A percentile compares a stretch with the other conserved stretches of the same genome.
These are phyloP conservation scores for Ceratopteris richardii DNA, from an alignment of 75 land plant species.

Conservation along the genomic window DNA sequence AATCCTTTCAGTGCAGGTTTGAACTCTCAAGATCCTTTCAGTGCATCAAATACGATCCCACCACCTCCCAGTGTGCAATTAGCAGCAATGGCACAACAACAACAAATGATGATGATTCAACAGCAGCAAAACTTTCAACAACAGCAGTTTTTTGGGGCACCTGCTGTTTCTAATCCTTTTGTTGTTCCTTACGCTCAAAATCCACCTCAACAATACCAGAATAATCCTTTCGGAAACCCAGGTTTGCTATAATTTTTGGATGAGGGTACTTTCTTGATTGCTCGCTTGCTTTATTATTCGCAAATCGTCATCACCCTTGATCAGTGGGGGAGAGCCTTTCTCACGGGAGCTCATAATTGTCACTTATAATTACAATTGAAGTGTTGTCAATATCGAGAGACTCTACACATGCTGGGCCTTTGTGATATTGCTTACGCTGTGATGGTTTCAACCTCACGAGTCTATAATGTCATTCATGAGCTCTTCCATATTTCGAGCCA, in stretches of 20 bases:
- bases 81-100: slow-evolving; percentile 84
- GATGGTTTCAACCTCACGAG: no score
- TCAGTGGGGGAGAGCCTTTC: no score
- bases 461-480: no score
- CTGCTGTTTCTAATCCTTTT: slow-evolving; percentile 34
- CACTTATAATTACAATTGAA: no score
- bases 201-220: slow-evolving; percentile 9
- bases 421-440: no score
- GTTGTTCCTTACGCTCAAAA: slow-evolving; percentile 30
- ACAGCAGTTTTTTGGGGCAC: slow-evolving; percentile 2
- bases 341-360: no score
- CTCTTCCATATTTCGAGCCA: no score
- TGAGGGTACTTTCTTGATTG: no score
- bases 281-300: no score
- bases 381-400: no score
- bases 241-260: slow-evolving; percentile 40
- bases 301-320: no score
- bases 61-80: slow-evolving; percentile 84
- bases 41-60: slow-evolving; percentile 55
- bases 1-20: slow-evolving; percentile 40
- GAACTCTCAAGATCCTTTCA: slow-evolving; percentile 62
- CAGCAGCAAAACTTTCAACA: slow-evolving; percentile 47
- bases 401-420: no score
- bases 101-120: slow-evolving; percentile 44
- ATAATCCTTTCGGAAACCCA: slow-evolving; percentile 45